Evolutionary conservation across 495 filamentous ascomycete genomes (phyloP).

Genomic region (Friedmanniomyces simplex): DNA sequence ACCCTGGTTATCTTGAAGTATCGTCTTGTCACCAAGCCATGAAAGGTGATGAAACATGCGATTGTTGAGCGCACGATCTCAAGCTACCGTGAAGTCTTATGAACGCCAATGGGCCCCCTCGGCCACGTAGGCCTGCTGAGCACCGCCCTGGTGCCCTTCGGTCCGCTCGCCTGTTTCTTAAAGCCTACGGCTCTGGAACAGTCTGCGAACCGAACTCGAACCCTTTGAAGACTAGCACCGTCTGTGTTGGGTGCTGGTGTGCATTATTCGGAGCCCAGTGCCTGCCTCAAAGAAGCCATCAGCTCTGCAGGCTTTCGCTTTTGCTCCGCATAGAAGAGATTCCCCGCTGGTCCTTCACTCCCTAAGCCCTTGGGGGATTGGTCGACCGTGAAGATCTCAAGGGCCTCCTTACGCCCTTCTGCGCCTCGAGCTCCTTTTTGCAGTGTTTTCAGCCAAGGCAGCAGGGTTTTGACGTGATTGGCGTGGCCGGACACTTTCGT

Average conservation of each 20-base stretch:
- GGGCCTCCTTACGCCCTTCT: too few relatives aligned
- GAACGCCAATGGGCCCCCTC: not conserved
- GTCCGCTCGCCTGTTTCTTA: not conserved
- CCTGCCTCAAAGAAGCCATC: too few relatives aligned
- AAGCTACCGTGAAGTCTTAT: not conserved
- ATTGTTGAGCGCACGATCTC: not conserved
- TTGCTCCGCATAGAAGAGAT: too few relatives aligned
- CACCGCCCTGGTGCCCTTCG: not conserved
- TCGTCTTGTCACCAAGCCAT: not conserved
- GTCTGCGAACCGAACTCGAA: too few relatives aligned
- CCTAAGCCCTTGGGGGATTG: too few relatives aligned
- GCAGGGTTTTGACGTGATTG: not conserved
- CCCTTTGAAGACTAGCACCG: too few relatives aligned
- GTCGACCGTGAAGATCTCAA: too few relatives aligned
- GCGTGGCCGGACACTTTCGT: not conserved
- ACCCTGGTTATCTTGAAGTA: not conserved
- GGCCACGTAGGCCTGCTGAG: not conserved
- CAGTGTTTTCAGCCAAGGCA: not conserved
- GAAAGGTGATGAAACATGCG: not conserved
- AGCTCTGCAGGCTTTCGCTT: too few relatives aligned
- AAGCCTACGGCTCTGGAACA: too few relatives aligned
- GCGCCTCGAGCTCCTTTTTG: not conserved
- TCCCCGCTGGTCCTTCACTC: too few relatives aligned
- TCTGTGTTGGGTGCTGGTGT: too few relatives aligned
- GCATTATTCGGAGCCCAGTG: too few relatives aligned